Percentiles rank a stretch among this genome's conserved stretches.
Conservation (phyloP, 23 red algal species). For the Gracilariopsis chorda region DNA sequence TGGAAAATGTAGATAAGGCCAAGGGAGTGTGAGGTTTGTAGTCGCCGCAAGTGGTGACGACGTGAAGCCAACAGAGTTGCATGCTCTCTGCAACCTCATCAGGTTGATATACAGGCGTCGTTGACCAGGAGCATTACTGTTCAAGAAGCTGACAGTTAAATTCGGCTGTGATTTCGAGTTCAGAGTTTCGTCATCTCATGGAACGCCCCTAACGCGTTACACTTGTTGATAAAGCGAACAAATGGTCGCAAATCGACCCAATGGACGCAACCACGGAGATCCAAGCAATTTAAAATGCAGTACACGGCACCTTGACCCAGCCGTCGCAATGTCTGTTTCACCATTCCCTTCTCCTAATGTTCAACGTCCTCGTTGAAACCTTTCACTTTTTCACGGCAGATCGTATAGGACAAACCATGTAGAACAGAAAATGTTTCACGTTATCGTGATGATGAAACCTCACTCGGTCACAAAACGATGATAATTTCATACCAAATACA, state of each 20-base stretch:
- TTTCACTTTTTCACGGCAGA: slow-evolving; percentile 10
- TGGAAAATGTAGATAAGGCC: too few species aligned
- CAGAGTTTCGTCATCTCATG: too few species aligned
- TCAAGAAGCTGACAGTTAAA: too few species aligned
- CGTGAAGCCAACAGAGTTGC: too few species aligned
- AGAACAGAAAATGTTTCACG: too few species aligned
- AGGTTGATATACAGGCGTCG: too few species aligned
- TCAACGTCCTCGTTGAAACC: background rate
- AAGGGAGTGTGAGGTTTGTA: too few species aligned
- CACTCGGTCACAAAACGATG: background rate
- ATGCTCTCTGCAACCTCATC: too few species aligned
- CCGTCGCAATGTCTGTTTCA: slow-evolving; percentile 28
- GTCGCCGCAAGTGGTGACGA: too few species aligned
- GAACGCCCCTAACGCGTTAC: background rate
- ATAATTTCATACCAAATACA: background rate
- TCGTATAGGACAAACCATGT: background rate
- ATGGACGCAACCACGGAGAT: slow-evolving; percentile 15
- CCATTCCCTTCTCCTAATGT: slow-evolving; percentile 11
- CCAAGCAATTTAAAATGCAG: slow-evolving; percentile 17
- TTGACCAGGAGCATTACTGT: too few species aligned
- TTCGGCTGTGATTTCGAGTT: too few species aligned
- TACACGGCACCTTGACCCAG: background rate
- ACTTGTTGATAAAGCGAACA: slow-evolving; percentile 23
- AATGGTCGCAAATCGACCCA: slow-evolving; percentile 23
- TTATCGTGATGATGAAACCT: background rate